phyloP scores from a whole-genome alignment of 2,329 filamentous ascomycete species.

The Aspergillus uvarum region DNA sequence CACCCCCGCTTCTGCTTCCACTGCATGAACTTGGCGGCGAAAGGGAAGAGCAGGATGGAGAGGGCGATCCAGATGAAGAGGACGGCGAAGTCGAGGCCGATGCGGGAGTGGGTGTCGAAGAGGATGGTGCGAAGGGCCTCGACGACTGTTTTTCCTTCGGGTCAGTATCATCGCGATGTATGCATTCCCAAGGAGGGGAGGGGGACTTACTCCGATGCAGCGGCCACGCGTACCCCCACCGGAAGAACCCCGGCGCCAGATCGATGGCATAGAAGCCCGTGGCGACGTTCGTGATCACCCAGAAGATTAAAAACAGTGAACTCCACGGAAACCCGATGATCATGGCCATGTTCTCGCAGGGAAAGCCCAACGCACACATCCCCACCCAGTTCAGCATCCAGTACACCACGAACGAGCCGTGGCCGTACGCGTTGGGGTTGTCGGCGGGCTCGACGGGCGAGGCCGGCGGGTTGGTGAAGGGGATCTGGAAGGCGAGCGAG shows the following conservation, averaged over 20 bases:
- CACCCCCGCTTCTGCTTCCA: conserved; percentile 33
- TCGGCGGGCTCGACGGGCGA: conserved; percentile 45
- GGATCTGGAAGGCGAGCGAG: conserved; percentile 62
- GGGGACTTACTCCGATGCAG: conserved; percentile 56
- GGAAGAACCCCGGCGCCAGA: conserved; percentile 59
- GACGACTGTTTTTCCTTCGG: conserved; percentile 46
- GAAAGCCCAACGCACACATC: conserved; percentile 63
- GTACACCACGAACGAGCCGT: conserved; percentile 61
- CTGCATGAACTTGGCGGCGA: conserved; percentile 32
- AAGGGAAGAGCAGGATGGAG: conserved; percentile 29
- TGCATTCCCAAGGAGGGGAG: too few species aligned
- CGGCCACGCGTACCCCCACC: conserved; percentile 64
- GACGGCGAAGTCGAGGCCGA: conserved; percentile 62
- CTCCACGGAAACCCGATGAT: conserved; percentile 62
- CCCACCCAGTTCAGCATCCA: conserved; percentile 64
- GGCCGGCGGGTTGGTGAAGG: conserved; percentile 54
- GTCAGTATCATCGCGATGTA: background rate
- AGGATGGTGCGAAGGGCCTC: conserved; percentile 60
- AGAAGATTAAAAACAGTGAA: conserved; percentile 64
- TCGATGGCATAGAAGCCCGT: conserved; percentile 62
- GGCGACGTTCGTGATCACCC: conserved; percentile 65
- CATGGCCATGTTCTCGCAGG: conserved; percentile 66
- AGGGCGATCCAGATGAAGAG: conserved; percentile 55
- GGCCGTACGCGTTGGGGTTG: conserved; percentile 57
- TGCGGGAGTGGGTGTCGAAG: conserved; percentile 58